Evolutionary conservation across 768 basidiomycete species (phyloP).

Genomic region (Russula ochroleuca): DNA sequence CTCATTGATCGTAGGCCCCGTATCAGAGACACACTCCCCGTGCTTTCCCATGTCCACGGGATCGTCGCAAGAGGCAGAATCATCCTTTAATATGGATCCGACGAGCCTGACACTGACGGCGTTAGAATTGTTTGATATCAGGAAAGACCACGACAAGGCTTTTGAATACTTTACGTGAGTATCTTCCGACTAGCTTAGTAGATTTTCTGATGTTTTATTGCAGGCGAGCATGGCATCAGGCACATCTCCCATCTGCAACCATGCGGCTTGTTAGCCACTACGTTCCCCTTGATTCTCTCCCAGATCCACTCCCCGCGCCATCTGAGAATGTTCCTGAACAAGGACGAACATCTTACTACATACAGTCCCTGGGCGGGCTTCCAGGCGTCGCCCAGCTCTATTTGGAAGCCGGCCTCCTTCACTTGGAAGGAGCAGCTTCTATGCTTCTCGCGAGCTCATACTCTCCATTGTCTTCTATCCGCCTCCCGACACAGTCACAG

Average conservation of each 20-base stretch:
- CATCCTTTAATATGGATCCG: slow-evolving; percentile 80
- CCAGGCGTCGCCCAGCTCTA: slow-evolving; percentile 68
- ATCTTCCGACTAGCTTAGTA: not conserved
- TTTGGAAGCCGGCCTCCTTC: slow-evolving; percentile 70
- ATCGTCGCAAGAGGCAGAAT: slow-evolving; percentile 50
- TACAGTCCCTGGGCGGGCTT: slow-evolving; percentile 63
- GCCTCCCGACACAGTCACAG: slow-evolving; percentile 44
- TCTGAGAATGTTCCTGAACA: slow-evolving; percentile 41
- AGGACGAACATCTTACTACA: slow-evolving; percentile 57
- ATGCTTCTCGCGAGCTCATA: slow-evolving; percentile 68
- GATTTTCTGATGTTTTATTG: not conserved
- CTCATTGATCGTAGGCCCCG: slow-evolving; percentile 71
- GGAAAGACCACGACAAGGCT: slow-evolving; percentile 69
- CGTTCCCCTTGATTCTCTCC: slow-evolving; percentile 49
- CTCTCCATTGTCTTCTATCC: slow-evolving; percentile 72
- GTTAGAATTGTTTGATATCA: slow-evolving; percentile 68
- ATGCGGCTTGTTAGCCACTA: slow-evolving; percentile 76
- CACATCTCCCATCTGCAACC: slow-evolving; percentile 67
- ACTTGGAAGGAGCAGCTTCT: slow-evolving; percentile 76
- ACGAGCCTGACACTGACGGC: slow-evolving; percentile 72
- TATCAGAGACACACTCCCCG: slow-evolving; percentile 56
- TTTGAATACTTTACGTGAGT: slow-evolving; percentile 79
- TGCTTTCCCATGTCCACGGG: slow-evolving; percentile 48
- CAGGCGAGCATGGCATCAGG: slow-evolving; percentile 81
- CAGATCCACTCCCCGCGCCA: slow-evolving; percentile 20